Base-by-base conservation (phyloP, 2,329 filamentous ascomycete genomes). In the Alternaria viburni region DNA sequence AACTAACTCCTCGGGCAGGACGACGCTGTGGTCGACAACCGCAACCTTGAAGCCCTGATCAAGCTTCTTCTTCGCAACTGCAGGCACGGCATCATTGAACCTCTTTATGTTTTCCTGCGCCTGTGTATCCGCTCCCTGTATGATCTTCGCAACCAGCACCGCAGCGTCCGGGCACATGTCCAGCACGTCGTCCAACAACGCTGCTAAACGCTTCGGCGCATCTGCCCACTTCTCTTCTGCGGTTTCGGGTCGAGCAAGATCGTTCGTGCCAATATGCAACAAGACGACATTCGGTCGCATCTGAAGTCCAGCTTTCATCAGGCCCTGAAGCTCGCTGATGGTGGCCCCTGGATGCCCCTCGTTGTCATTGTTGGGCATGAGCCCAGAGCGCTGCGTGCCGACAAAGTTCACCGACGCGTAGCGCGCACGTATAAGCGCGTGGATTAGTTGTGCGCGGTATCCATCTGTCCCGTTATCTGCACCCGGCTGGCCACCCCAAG, bases 81-180 rank as follows among this genome's bases (percentile, higher is more conserved):
- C 57, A 5, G 69, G 68, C 44, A 79, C 55, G 10, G 60, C 68
- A 30, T 58, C 57, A 55, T 79, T 79, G 57, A 66, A 78, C 1
- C 36, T 57, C 12, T 67, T 51, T 13, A 73, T 69, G 19, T 68
- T 69, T 10, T 43, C 51, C 44, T 65, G 57, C 17, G 58, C 65
- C 19, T 57, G 61, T 12, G 36, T 46, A 47, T 74, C 69, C 15
- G 59, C 47, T 10, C 65, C 56, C 15, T 69, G 63, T 46, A 80
- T 77, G 15, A 82, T 74, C 58, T 78, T 72, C 7, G 80, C 79
- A 32, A 83, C 79, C 9, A 82, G 60, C 4, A 82, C 65, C 6
- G 73, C 74, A 6, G 79, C 72, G 52, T 78, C 74, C 0, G 78
- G 76, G 50, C 71, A 75, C 10, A 52, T 56, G 5, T 61, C 51